These are phyloP conservation scores for Tylopilus intermedius DNA, from an alignment of 768 basidiomycete species.

Conservation along the genomic window DNA sequence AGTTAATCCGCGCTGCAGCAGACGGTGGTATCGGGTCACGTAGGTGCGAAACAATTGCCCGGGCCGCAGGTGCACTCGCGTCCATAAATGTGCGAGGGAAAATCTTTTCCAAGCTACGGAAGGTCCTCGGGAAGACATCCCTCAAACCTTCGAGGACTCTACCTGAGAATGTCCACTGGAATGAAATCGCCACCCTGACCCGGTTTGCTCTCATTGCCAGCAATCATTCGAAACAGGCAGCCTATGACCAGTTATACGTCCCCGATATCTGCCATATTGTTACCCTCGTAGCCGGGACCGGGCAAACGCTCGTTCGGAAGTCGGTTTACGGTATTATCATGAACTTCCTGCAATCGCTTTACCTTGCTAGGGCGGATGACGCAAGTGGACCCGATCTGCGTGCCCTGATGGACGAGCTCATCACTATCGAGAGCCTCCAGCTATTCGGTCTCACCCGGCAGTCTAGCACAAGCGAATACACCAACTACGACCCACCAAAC, in stretches of 20 bases:
- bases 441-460: constrained; percentile 70
- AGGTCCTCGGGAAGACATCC: constrained; percentile 71
- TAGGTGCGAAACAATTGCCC: constrained; percentile 70
- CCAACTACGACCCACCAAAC: constrained; percentile 46
- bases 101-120: constrained; percentile 73
- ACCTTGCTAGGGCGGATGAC: constrained; percentile 56
- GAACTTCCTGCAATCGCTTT: constrained; percentile 77
- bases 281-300: constrained; percentile 71
- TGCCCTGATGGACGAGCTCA: constrained; percentile 56
- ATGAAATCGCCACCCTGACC: constrained; percentile 73
- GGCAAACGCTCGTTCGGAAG: constrained; percentile 68
- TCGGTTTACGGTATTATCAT: constrained; percentile 78
- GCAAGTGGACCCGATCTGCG: constrained; percentile 54
- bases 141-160: constrained; percentile 58
- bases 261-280: constrained; percentile 81
- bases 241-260: constrained; percentile 70
- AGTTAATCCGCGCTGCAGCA: constrained; percentile 75
- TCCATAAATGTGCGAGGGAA: constrained; percentile 76
- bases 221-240: constrained; percentile 57
- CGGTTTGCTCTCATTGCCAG: constrained; percentile 71
- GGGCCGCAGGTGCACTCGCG: constrained; percentile 68
- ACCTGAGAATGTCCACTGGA: constrained; percentile 70
- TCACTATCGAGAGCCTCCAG: constrained; percentile 51
- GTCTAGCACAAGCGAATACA: constrained; percentile 66
- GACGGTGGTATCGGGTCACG: constrained; percentile 76